Evolutionary conservation across 768 basidiomycete species (phyloP).

Genomic region (Boletus barrowsii): DNA sequence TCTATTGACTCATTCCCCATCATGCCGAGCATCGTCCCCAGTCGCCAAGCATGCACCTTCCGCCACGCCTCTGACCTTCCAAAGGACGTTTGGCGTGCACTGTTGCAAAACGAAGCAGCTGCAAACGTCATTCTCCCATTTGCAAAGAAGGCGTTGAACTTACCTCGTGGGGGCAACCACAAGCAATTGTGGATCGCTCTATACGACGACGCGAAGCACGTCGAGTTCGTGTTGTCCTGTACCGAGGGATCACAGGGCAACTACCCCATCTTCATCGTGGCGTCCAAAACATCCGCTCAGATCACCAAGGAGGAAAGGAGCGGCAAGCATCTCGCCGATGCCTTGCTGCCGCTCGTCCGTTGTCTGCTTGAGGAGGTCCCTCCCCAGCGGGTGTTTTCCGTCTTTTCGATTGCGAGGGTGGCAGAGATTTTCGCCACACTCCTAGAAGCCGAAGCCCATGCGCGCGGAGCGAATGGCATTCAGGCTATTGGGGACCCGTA

Average conservation of each 20-base stretch:
- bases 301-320: constrained; percentile 10
- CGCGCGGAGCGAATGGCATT: not conserved
- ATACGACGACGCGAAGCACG: constrained; percentile 14
- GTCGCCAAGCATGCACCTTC: constrained; percentile 4
- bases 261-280: constrained; percentile 16
- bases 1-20: not conserved
- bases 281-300: constrained; percentile 13
- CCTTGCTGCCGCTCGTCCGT: constrained; percentile 9
- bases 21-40: constrained; percentile 13
- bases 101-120: constrained; percentile 28
- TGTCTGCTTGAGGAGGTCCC: constrained; percentile 13
- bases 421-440: constrained; percentile 41
- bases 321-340: not conserved
- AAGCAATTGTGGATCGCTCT: constrained; percentile 33
- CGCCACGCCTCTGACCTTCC: constrained; percentile 15
- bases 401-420: constrained; percentile 57
- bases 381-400: constrained; percentile 44
- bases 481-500: constrained; percentile 43
- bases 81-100: constrained; percentile 26
- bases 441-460: constrained; percentile 47
- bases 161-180: not conserved
- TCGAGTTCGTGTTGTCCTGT: constrained; percentile 10
- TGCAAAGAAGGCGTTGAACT: constrained; percentile 29
- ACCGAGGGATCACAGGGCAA: not conserved
- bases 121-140: constrained; percentile 43